These are phyloP conservation scores for Trypanosoma theileri DNA, from an alignment of 208 protist species.

Conservation along the genomic window DNA sequence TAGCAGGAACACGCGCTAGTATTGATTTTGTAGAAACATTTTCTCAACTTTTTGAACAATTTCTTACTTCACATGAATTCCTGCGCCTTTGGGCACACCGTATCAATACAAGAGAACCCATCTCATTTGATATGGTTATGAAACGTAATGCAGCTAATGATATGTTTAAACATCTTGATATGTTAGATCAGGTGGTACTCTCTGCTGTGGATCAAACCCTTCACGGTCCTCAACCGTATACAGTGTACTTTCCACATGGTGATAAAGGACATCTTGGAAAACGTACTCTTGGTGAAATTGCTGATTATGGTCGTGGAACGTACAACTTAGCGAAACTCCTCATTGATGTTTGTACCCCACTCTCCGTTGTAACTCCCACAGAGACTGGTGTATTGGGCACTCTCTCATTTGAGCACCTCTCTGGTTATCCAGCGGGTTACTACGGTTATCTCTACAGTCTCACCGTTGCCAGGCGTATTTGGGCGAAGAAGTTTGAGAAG, in stretches of 20 bases:
- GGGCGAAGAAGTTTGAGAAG: slow-evolving; percentile 85
- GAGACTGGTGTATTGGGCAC: slow-evolving; percentile 65
- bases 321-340: slow-evolving; percentile 85
- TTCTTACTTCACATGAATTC: slow-evolving; percentile 89
- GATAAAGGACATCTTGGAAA: slow-evolving; percentile 71
- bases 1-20: slow-evolving; percentile 88
- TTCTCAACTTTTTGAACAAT: slow-evolving; percentile 94
- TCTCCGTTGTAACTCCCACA: slow-evolving; percentile 76
- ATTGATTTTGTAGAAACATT: slow-evolving; percentile 95
- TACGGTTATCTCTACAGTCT: slow-evolving; percentile 93
- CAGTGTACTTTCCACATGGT: slow-evolving; percentile 84
- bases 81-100: slow-evolving; percentile 87
- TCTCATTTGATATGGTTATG: slow-evolving; percentile 89
- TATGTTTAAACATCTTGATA: slow-evolving; percentile 89
- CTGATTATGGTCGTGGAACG: slow-evolving; percentile 69
- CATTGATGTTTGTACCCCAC: slow-evolving; percentile 74
- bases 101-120: slow-evolving; percentile 83
- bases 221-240: slow-evolving; percentile 87
- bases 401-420: slow-evolving; percentile 90
- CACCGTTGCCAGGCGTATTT: slow-evolving; percentile 86
- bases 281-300: slow-evolving; percentile 72
- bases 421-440: slow-evolving; percentile 89
- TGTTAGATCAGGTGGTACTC: slow-evolving; percentile 86
- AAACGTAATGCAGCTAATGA: slow-evolving; percentile 78
- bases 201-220: slow-evolving; percentile 85